Conservation (phyloP, 2,329 filamentous ascomycete species). For the Aspergillus transmontanensis region DNA sequence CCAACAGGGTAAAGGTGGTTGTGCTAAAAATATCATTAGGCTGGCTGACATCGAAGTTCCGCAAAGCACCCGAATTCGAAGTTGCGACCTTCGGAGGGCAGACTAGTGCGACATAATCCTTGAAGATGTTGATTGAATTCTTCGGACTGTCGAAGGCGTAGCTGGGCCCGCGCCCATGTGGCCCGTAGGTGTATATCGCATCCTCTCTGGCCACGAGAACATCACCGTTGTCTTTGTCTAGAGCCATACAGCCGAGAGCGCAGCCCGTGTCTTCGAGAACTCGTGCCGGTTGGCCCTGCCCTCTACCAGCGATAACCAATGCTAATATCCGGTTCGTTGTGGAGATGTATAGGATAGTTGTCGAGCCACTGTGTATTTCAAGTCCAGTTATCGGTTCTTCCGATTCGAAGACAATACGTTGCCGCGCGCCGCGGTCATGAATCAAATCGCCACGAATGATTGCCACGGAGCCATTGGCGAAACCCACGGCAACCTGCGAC, state of each 20-base stretch:
- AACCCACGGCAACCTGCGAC: constrained; percentile 90
- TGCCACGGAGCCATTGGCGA: constrained; percentile 92
- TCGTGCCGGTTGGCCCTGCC: constrained; percentile 84
- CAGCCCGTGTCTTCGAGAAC: constrained; percentile 89
- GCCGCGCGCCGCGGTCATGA: constrained; percentile 90
- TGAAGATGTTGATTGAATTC: constrained; percentile 74
- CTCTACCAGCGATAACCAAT: constrained; percentile 81
- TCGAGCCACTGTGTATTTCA: constrained; percentile 66
- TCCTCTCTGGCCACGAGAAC: constrained; percentile 93
- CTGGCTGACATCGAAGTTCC: constrained; percentile 71
- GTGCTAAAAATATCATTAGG: constrained; percentile 82
- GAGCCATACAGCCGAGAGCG: constrained; percentile 90
- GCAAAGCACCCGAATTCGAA: constrained; percentile 62
- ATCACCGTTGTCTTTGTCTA: constrained; percentile 77
- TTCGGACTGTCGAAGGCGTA: constrained; percentile 92
- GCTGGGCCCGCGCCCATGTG: constrained; percentile 81
- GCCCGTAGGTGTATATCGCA: constrained; percentile 90
- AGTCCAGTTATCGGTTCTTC: constrained; percentile 95
- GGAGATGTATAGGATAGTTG: constrained; percentile 84
- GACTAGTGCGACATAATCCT: constrained; percentile 84
- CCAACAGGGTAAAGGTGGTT: constrained; percentile 86
- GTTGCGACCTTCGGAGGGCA: constrained; percentile 70
- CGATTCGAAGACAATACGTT: constrained; percentile 93
- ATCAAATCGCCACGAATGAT: constrained; percentile 92
- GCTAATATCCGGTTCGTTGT: constrained; percentile 88